Percentiles rank a stretch among this genome's conserved stretches.
Conservation (phyloP, 108 stramenopile genomes). For the Pseudonitzschia multistriata region DNA sequence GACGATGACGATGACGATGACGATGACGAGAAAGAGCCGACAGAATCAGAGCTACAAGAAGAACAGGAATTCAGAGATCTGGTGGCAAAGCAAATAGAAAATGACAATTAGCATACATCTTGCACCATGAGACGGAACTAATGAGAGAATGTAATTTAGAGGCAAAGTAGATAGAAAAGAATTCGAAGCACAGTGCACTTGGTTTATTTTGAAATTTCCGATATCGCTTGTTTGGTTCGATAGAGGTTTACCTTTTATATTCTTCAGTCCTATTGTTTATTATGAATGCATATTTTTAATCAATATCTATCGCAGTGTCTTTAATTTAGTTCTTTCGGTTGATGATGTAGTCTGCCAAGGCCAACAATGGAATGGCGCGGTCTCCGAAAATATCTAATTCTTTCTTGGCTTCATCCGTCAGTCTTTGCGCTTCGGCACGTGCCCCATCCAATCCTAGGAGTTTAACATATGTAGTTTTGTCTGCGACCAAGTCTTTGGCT, state of each 20-base stretch:
- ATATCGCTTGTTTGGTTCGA: no score
- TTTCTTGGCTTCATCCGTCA: conserved; percentile 86
- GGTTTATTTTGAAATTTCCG: no score
- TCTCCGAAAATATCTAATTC: conserved; percentile 87
- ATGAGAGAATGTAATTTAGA: no score
- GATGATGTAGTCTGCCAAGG: conserved; percentile 93
- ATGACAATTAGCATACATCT: not conserved
- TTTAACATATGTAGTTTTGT: conserved; percentile 94
- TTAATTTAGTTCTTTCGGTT: conserved; percentile 82
- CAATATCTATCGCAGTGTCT: not conserved
- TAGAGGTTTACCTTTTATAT: no score
- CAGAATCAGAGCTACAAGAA: not conserved
- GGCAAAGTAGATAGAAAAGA: no score
- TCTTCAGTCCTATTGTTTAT: no score
- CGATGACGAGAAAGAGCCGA: not conserved
- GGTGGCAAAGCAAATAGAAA: not conserved
- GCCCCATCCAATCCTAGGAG: conserved; percentile 92
- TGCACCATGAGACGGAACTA: no score
- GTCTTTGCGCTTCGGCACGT: conserved; percentile 79
- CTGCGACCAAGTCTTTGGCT: conserved; percentile 88
- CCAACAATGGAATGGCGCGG: conserved; percentile 76
- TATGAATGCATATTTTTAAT: not conserved
- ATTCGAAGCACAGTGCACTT: no score
- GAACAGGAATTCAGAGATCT: not conserved
- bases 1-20: not conserved